phyloP scores from a whole-genome alignment of 208 protist species.

The Herpetomonas tarakana region DNA sequence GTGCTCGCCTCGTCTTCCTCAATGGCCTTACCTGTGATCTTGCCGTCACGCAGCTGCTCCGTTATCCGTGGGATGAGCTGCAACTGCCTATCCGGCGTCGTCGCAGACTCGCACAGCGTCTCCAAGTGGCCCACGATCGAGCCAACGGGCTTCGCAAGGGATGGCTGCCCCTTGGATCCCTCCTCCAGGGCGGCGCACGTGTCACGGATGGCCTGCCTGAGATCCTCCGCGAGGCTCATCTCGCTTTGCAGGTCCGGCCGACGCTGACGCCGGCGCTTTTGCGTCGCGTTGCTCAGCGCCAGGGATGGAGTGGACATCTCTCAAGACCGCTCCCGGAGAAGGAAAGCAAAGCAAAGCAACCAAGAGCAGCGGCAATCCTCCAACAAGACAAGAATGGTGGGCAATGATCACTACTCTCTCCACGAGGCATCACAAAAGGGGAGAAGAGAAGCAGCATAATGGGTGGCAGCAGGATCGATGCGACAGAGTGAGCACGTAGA shows the following conservation, averaged over 20 bases:
- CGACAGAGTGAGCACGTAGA: no score
- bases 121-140: conserved; percentile 37
- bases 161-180: neutral
- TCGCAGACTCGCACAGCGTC: conserved; percentile 28
- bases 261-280: conserved; percentile 30
- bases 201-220: conserved; percentile 14
- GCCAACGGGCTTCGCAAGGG: conserved; percentile 18
- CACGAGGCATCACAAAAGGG: no score
- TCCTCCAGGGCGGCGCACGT: neutral
- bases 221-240: conserved; percentile 22
- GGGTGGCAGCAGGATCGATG: no score
- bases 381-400: no score
- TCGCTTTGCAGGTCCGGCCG: conserved; percentile 39
- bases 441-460: no score
- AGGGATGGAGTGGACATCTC: no score
- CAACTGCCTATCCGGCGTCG: conserved; percentile 66
- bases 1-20: conserved; percentile 5
- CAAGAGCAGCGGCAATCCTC: no score
- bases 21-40: conserved; percentile 6
- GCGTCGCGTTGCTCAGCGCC: conserved; percentile 13
- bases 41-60: conserved; percentile 37
- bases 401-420: no score
- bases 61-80: conserved; percentile 68
- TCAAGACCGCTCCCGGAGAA: no score
- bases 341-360: neutral